phyloP scores from a whole-genome alignment of 225 moss, liverwort and hornwort species.

The Anthoceros angustus region DNA sequence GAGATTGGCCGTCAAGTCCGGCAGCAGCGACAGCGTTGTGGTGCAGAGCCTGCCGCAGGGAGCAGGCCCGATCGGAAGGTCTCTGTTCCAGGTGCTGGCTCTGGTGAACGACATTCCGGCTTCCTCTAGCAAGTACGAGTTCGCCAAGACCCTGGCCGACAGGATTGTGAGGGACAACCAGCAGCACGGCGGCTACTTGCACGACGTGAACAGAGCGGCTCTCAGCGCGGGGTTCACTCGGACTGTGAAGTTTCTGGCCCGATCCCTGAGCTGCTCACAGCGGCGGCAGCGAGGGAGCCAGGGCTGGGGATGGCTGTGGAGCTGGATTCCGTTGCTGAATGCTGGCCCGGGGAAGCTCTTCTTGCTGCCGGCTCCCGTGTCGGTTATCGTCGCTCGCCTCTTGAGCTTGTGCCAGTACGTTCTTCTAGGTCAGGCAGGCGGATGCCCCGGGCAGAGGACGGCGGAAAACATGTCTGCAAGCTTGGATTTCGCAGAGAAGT shows the following conservation, averaged over 20 bases:
- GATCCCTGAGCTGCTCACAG: not conserved
- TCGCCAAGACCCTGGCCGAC: not conserved
- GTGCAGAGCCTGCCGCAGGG: not conserved
- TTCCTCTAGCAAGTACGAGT: not conserved
- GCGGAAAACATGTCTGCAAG: not conserved
- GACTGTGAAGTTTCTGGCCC: not conserved
- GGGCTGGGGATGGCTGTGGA: not conserved
- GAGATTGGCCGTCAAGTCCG: not conserved
- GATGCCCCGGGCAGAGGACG: not conserved
- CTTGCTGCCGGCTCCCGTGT: not conserved
- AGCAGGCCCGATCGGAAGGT: not conserved
- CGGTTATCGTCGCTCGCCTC: not conserved
- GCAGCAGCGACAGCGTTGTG: not conserved
- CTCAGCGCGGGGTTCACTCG: not conserved
- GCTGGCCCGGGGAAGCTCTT: not conserved
- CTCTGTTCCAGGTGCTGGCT: not conserved
- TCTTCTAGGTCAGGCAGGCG: not conserved
- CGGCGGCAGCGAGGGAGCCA: not conserved
- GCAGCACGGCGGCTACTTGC: not conserved
- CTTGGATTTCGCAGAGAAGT: not conserved
- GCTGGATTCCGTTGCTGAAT: not conserved
- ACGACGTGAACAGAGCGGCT: not conserved
- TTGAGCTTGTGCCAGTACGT: not conserved
- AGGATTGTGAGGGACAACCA: not conserved
- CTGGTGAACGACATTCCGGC: conserved; percentile 4